Evolutionary conservation across 495 filamentous ascomycete genomes (phyloP), one percentile per base, ranked within the genome.

Genomic region (Tuber indicum): DNA sequence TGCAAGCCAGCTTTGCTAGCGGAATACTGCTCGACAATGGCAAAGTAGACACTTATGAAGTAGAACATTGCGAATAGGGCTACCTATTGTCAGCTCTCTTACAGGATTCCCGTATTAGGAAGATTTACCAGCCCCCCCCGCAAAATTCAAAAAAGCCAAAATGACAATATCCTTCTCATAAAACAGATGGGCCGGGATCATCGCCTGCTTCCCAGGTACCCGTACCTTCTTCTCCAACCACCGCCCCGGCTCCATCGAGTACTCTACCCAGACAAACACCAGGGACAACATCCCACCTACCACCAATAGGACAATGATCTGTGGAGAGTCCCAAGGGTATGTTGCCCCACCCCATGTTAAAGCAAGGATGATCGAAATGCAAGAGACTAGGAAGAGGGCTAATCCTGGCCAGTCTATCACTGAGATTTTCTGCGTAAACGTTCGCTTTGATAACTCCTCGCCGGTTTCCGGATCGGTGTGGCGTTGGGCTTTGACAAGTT

Each of bases 1-100:
- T 86, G 81, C 0, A 86, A 74, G 43, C 86, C 86, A 0, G 86
- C 84, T 47, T 82, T 81, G 14, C 81, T 81, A 10, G 86, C 81
- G 9, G 80, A 77, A 66, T 86, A 85, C 19, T 77, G 82, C 74
- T 86, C 84, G 3, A 86, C 86, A 0, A 87, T 72, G 36, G 84
- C 82, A 77, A 86, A 88, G 79, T 86, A 88, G 32, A 86, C 79
- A 32, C 84, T 83, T 74, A 87, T 84, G 76, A 87, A 87, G 75
- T 88, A 88, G 79, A 87, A 87, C 19, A 86, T 84, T 17, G 85
- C 85, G 78, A 85, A 87, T 74, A 86, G 84, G 41, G 84, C 82
- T 77, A 80, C n/a, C n/a, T 6, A 52, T n/a, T n/a, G 23, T 52
- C 7, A 52, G 49, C 21, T 52, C 49, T 52, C 49, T 52, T 23